Base-by-base conservation (phyloP, 169 alveolate species). In the Blepharisma undulans region DNA sequence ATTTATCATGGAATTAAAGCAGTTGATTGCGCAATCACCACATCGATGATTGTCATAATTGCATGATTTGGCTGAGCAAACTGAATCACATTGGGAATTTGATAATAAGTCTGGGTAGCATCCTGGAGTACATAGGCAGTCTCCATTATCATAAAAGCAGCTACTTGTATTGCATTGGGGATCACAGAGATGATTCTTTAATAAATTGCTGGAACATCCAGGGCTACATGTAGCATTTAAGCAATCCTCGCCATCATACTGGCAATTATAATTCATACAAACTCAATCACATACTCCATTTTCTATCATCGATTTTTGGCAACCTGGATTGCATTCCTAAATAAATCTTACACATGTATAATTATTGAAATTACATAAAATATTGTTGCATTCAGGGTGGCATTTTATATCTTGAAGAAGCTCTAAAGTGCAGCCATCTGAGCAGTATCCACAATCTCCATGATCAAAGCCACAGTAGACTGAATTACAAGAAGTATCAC, bases 401-500 rank as follows among this genome's bases (percentile, higher is more conserved):
- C 84, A 76, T n/a, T 76, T 76, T 18, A 18, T 12, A n/a, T 76
- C 25, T 76, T 76, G 18, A 18, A 76, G 27, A 16, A 76, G 84
- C 12, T 76, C 84, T n/a, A 21, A 27, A 18, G 82, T 84, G 33
- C 90, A 84, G 21, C 90, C 90, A 19, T 18, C 33, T 18, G 90
- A 16, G 60, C 90, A 84, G n/a, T 84, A 36, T 10, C 90, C 90
- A n/a, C 84, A 76, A n/a, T 76, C 84, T 21, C 84, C 84, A 18
- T 21, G 25, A 76, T 76, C 84, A 21, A 21, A 76, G 33, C 84
- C 84, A 76, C 84, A 76, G 18, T 16, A 16, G 25, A 12, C 18
- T 21, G 18, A 48, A 22, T 30, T 80, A 22, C 88, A 80, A 10
- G 12, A 12, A 16, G 14, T 14, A 33, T 80, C 74, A 30, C 88